Evolutionary conservation across 1,284 basidiomycete species (phyloP).

Genomic region (Rugosomyces carneus): DNA sequence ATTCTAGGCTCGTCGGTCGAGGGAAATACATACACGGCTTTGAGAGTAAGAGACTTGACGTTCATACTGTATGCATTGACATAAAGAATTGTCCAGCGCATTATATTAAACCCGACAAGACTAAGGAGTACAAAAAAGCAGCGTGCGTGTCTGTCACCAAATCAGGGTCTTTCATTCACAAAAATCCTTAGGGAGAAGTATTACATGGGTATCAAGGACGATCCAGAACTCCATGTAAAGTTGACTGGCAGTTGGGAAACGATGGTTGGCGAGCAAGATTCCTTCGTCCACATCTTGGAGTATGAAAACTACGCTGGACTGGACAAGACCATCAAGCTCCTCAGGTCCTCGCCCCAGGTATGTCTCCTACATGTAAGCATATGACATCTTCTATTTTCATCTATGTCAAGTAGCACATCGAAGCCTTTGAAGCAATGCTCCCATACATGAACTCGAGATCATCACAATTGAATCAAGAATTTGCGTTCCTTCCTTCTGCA

Average conservation of each 20-base stretch:
- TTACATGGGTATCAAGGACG: conserved; percentile 72
- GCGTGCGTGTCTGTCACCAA: conserved; percentile 52
- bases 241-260: conserved; percentile 91
- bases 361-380: conserved; percentile 13
- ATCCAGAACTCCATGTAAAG: conserved; percentile 72
- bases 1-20: conserved; percentile 79
- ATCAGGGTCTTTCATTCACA: background rate
- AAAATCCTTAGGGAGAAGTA: conserved; percentile 58
- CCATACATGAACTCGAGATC: conserved; percentile 68
- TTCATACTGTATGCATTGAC: background rate
- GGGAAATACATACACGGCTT: conserved; percentile 88
- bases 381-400: conserved; percentile 2
- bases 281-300: conserved; percentile 70
- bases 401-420: conserved; percentile 42
- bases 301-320: conserved; percentile 87
- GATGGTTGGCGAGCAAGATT: conserved; percentile 81
- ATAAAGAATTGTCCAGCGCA: conserved; percentile 49
- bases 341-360: conserved; percentile 54
- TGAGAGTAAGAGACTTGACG: conserved; percentile 53
- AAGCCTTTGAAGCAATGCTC: conserved; percentile 62
- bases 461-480: conserved; percentile 84
- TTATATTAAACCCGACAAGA: conserved; percentile 72
- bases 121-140: conserved; percentile 79
- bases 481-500: conserved; percentile 87
- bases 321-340: conserved; percentile 61